phyloP scores from a whole-genome alignment of 495 filamentous ascomycete genomes.

The Collariella sp. region DNA sequence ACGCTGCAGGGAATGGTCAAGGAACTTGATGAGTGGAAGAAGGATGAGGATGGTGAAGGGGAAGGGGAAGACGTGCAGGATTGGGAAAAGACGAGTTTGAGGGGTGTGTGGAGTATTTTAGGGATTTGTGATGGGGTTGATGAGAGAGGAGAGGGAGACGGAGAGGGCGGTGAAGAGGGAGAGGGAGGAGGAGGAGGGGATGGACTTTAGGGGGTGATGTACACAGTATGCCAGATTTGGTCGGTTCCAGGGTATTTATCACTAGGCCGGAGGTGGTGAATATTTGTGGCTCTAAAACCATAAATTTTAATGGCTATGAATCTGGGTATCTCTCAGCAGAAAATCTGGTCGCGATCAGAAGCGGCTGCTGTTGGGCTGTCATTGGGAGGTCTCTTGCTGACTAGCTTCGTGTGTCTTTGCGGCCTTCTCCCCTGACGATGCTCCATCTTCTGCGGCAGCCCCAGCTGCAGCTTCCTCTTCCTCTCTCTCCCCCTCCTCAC shows the following conservation, averaged over 20 bases:
- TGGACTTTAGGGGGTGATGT: no score
- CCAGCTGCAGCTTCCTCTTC: neutral
- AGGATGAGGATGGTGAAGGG: neutral
- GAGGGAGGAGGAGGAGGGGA: slow-evolving; percentile 31
- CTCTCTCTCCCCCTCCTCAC: neutral
- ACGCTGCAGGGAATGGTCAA: slow-evolving; percentile 69
- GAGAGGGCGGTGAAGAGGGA: slow-evolving; percentile 69
- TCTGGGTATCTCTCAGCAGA: neutral
- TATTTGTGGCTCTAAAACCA: no score
- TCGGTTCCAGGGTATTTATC: no score
- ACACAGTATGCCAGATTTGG: no score
- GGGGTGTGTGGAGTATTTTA: slow-evolving; percentile 85
- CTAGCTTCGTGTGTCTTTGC: neutral
- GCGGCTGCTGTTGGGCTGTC: neutral
- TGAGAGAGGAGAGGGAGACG: slow-evolving; percentile 72
- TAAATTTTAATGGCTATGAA: neutral
- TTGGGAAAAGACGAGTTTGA: slow-evolving; percentile 94
- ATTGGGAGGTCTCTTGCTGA: neutral
- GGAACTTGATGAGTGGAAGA: slow-evolving; percentile 69
- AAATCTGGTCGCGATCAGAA: neutral
- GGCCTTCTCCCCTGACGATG: neutral
- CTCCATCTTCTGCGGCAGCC: neutral
- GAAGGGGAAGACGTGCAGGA: slow-evolving; percentile 51
- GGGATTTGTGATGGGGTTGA: slow-evolving; percentile 65
- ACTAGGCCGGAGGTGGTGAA: no score